These are phyloP conservation scores for Globisporangium solare DNA, from an alignment of 352 stramenopile genomes.

Conservation along the genomic window DNA sequence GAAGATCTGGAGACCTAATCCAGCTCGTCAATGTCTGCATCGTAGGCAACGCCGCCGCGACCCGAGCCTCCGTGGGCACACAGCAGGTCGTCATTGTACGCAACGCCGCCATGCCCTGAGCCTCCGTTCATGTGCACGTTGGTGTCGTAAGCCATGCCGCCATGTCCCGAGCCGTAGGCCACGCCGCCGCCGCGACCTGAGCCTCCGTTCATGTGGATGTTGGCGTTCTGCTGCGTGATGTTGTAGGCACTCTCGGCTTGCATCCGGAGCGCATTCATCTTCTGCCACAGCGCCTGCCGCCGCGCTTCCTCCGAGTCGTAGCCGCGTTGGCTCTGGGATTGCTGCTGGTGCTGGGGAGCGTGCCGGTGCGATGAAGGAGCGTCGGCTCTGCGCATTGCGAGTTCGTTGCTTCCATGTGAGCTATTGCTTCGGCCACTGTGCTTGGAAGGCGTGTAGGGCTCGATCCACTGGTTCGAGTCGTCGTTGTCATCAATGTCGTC, in stretches of 20 bases:
- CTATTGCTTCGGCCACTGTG: too few relatives aligned
- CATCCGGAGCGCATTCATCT: slow-evolving; percentile 19
- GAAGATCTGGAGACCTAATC: too few relatives aligned
- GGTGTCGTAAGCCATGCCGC: background rate
- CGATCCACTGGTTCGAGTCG: too few relatives aligned
- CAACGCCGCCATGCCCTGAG: too few relatives aligned
- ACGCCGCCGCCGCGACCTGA: background rate
- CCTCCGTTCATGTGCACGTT: background rate
- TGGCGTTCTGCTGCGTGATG: slow-evolving; percentile 18
- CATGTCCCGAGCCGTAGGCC: background rate
- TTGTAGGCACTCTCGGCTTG: slow-evolving; percentile 19
- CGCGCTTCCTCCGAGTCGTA: background rate
- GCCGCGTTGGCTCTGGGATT: background rate
- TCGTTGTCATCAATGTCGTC: background rate
- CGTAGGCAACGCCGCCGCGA: too few relatives aligned
- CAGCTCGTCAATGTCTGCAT: too few relatives aligned
- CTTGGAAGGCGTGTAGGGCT: too few relatives aligned
- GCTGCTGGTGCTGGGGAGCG: background rate
- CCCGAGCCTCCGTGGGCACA: too few relatives aligned
- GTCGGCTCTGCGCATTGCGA: too few relatives aligned
- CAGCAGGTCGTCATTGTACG: too few relatives aligned
- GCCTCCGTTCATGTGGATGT: background rate
- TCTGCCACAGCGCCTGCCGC: slow-evolving; percentile 13
- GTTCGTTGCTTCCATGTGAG: too few relatives aligned
- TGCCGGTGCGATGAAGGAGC: background rate